A percentile compares a stretch with the other conserved stretches of the same genome.
These are phyloP conservation scores for Xylariaceae sp. DNA, from an alignment of 2,329 filamentous ascomycete genomes.

Conservation along the genomic window DNA sequence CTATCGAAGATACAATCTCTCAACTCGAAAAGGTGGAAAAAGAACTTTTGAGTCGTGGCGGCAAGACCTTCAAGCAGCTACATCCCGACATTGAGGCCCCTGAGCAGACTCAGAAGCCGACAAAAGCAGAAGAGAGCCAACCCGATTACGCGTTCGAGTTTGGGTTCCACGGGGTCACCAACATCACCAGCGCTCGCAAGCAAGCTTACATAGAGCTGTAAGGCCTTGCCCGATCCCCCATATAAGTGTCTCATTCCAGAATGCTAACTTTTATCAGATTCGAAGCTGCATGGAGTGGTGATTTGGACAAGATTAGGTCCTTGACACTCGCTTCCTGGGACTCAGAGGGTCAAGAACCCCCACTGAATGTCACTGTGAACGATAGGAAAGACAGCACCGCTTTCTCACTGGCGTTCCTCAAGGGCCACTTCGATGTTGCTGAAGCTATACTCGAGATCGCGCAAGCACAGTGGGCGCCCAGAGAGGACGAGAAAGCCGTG, in stretches of 20 bases:
- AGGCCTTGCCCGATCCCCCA: constrained; percentile 24
- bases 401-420: constrained; percentile 65
- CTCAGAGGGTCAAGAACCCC: constrained; percentile 47
- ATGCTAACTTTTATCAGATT: constrained; percentile 45
- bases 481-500: constrained; percentile 47
- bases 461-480: constrained; percentile 61
- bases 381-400: constrained; percentile 53
- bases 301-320: constrained; percentile 61
- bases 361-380: constrained; percentile 59
- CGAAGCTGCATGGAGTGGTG: constrained; percentile 70
- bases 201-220: constrained; percentile 61
- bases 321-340: constrained; percentile 61
- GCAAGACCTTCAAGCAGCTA: constrained; percentile 63
- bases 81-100: constrained; percentile 47
- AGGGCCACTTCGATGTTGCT: constrained; percentile 62
- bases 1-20: constrained; percentile 47
- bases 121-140: constrained; percentile 14
- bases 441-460: constrained; percentile 66
- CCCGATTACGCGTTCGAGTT: constrained; percentile 47
- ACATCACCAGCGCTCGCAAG: constrained; percentile 52
- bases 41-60: constrained; percentile 53
- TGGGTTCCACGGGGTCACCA: constrained; percentile 48
- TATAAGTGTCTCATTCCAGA: not conserved
- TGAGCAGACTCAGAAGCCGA: not conserved
- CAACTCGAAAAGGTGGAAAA: constrained; percentile 54